Evolutionary conservation across 257 asterid species (phyloP), one percentile per base, ranked within the genome.

Genomic region (Salvia rosmarinus): DNA sequence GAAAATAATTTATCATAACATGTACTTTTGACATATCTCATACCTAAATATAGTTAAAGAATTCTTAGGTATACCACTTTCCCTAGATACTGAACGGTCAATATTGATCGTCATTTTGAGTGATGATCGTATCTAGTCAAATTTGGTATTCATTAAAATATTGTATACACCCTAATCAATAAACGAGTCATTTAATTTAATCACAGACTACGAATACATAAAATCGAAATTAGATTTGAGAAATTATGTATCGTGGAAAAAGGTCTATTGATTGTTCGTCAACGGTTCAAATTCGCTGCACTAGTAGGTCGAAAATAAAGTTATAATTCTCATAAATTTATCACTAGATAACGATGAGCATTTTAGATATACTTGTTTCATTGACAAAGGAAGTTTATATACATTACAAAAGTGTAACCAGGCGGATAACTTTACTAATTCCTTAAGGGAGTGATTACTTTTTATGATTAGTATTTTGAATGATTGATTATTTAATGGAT

Each of bases 21-120:
- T 13, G 2, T 16, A 7, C 16, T 21, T 23, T 21, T 54, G 61
- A 54, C 61, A 32, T 54, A 6, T 21, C 61, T 54, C 61, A 54
- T 54, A 21, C 61, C 61, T 54, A 54, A 54, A 21, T 21, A 54
- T 54, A 54, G 37, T 54, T 3, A 9, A 54, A 12, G 61, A 54
- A 54, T 21, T 9, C 32, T 5, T 14, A 6, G 8, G 7, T 21
- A 54, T 21, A 54, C 35, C 34, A 20, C 37, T 54, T 21, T 11
- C 28, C 47, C 35, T 54, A 54, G 61, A 23, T 54, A 23, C 3
- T 21, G 35, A 21, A 9, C n/a, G 34, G 34, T 20, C 0, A 21
- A 13, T 54, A 9, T 52, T 9, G n/a, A n/a, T n/a, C n/a, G n/a
- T n/a, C n/a, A n/a, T n/a, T n/a, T n/a, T n/a, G n/a, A n/a, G n/a